A percentile compares a stretch with the other conserved stretches of the same genome.
Conservation (phyloP, 2,329 filamentous ascomycete species). For the Penicillium paneum region DNA sequence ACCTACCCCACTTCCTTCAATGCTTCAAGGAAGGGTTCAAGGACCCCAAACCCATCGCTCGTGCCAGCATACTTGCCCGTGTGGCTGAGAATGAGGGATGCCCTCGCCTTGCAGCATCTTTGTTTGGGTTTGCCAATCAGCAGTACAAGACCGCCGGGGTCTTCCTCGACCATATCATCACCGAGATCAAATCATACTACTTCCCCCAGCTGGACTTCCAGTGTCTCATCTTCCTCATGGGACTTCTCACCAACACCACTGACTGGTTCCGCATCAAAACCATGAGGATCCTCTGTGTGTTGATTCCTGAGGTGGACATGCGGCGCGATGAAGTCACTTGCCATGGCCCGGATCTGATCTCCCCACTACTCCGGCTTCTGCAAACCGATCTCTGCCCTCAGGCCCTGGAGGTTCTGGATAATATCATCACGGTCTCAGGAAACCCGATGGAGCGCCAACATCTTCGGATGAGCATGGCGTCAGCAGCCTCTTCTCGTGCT, state of each 20-base stretch:
- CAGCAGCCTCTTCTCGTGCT: slow-evolving; percentile 71
- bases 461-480: slow-evolving; percentile 96
- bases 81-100: slow-evolving; percentile 72
- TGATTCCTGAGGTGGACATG: slow-evolving; percentile 92
- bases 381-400: slow-evolving; percentile 94
- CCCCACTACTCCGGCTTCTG: slow-evolving; percentile 79
- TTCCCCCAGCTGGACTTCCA: slow-evolving; percentile 79
- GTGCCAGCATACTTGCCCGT: slow-evolving; percentile 66
- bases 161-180: slow-evolving; percentile 71
- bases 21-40: slow-evolving; percentile 66
- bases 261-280: slow-evolving; percentile 90
- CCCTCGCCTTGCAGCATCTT: slow-evolving; percentile 62
- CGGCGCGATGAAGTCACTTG: slow-evolving; percentile 81
- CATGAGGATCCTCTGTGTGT: slow-evolving; percentile 80
- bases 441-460: slow-evolving; percentile 92
- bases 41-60: slow-evolving; percentile 56
- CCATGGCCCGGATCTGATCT: slow-evolving; percentile 92
- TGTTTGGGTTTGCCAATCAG: slow-evolving; percentile 67
- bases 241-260: slow-evolving; percentile 81
- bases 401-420: slow-evolving; percentile 85
- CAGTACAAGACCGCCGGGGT: slow-evolving; percentile 68
- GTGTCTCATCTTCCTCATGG: slow-evolving; percentile 85
- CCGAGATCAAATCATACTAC: slow-evolving; percentile 71
- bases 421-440: slow-evolving; percentile 90
- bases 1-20: slow-evolving; percentile 79